These are phyloP conservation scores for Corymbia calophylla DNA, from an alignment of 441 rosid genomes.

Conservation along the genomic window DNA sequence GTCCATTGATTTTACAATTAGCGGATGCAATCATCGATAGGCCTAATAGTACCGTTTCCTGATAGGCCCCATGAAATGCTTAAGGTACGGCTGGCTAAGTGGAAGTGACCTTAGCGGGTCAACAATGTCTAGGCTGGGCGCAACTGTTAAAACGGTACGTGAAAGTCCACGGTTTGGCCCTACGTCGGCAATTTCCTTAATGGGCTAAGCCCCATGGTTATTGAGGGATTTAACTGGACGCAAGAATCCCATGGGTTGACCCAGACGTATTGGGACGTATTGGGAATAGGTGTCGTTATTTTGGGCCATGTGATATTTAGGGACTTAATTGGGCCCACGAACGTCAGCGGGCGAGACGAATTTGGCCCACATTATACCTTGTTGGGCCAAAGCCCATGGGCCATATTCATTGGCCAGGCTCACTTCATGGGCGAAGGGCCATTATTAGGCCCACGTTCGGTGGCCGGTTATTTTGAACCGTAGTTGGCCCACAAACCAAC, in stretches of 20 bases:
- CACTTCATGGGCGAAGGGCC: too few species aligned
- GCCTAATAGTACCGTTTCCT: background rate
- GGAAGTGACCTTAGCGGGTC: background rate
- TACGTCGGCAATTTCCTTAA: too few species aligned
- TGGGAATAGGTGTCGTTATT: background rate
- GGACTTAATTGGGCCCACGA: background rate
- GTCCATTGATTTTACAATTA: background rate
- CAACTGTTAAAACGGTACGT: background rate
- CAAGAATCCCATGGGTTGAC: too few species aligned
- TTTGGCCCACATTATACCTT: background rate
- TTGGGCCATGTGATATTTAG: background rate
- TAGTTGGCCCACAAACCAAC: background rate
- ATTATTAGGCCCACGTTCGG: background rate
- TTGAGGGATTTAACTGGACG: background rate
- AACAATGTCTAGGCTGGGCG: background rate
- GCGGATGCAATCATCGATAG: background rate
- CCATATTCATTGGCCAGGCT: background rate
- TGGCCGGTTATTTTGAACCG: background rate
- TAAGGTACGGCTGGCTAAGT: background rate
- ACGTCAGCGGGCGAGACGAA: background rate
- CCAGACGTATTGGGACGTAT: accelerated
- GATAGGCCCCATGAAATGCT: background rate
- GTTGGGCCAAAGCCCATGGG: background rate
- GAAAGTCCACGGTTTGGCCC: too few species aligned
- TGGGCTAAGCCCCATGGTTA: background rate